These are phyloP conservation scores for Penicillium dipodomyicola DNA, from an alignment of 495 filamentous ascomycete genomes.

Conservation along the genomic window DNA sequence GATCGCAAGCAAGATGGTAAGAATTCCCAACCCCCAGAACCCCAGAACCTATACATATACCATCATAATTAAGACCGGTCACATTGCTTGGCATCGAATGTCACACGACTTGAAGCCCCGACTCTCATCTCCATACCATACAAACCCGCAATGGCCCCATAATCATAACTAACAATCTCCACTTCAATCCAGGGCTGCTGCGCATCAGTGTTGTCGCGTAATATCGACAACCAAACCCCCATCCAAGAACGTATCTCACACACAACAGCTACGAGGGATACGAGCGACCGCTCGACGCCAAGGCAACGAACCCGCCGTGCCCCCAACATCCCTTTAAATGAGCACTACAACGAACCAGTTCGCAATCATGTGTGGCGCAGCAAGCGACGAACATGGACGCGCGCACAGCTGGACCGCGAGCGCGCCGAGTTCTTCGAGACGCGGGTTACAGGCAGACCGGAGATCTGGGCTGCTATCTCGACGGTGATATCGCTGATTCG, in stretches of 20 bases:
- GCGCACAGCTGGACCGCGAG: constrained; percentile 46
- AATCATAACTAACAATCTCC: constrained; percentile 9
- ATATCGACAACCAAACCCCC: constrained; percentile 22
- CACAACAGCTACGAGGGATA: constrained; percentile 19
- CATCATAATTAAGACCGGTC: not conserved
- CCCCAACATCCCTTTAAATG: constrained; percentile 30
- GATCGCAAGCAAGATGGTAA: constrained; percentile 33
- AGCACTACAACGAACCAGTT: constrained; percentile 54
- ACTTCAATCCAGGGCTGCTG: constrained; percentile 38
- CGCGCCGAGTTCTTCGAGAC: constrained; percentile 79
- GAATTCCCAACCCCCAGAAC: not conserved
- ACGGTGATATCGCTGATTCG: constrained; percentile 65
- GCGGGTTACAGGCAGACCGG: constrained; percentile 67
- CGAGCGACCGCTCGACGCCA: constrained; percentile 11
- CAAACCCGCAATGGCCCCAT: not conserved
- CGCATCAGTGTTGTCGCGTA: constrained; percentile 39
- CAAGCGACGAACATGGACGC: constrained; percentile 53
- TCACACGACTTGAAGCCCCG: constrained; percentile 8
- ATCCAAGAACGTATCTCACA: constrained; percentile 14
- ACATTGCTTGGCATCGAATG: constrained; percentile 2
- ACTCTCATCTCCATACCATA: not conserved
- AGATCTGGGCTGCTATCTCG: constrained; percentile 75
- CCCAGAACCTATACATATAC: not conserved
- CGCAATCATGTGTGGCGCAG: constrained; percentile 50
- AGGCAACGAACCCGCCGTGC: constrained; percentile 18